Base-by-base conservation (phyloP, 768 basidiomycete species). In the Mycena capillaripes region DNA sequence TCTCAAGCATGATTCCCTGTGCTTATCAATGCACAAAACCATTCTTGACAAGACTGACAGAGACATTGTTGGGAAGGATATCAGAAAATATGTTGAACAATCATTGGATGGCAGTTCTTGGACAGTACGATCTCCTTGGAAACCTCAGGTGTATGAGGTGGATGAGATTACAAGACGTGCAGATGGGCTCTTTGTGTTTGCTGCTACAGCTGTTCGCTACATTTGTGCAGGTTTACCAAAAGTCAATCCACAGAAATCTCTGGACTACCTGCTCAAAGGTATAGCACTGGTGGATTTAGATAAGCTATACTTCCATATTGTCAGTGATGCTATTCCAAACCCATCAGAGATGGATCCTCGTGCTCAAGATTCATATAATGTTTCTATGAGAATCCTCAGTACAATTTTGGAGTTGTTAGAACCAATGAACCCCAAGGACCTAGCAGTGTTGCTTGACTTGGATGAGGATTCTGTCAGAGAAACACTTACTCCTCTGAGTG, bases 171-270 rank as follows among this genome's bases (percentile, higher is more conserved):
- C 46, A 2, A 46, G 27, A 46, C 46, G 27, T 11, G 44, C 61
- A 11, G 32, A 32, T 63, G 61, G 61, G 30, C 61, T 63, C 21
- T 63, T 63, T 52, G 34, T 63, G 12, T 63, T 63, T 50, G 61
- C 61, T 50, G 61, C 61, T 36, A 63, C 61, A 50, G 30, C 30
- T 48, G 48, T 63, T 50, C 61, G 46, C 30, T 63, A 63, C 36
- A 32, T 63, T n/a, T 16, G 29, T 36, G 34, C 46, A 23, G 30
- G 30, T 36, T 34, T 11, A 2, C 14, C 32, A 14, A 23, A 6
- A 6, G 30, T 23, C n/a, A 25, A 52, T 12, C 61, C 61, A 34
- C 61, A 48, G 32, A 25, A 63, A 19, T 30, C 61, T 2, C 5
- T 63, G n/a, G 17, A 50, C 2, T 32, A 48, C 29, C 17, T 63